Conservation (phyloP, 2,329 filamentous ascomycete species). For the Kalaharituber pfeilii region DNA sequence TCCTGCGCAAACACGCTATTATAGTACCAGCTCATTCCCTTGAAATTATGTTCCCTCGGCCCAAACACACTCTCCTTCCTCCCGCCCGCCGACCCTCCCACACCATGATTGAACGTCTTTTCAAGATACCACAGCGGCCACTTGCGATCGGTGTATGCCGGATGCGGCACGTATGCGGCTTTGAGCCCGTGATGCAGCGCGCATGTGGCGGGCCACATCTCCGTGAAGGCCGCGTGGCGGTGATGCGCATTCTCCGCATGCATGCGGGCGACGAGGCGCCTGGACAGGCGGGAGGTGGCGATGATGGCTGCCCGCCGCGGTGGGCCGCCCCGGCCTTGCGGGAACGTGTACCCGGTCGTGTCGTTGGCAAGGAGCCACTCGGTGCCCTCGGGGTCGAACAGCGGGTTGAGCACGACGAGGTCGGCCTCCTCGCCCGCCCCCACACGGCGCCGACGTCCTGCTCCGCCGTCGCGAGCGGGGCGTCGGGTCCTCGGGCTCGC, state of each 20-base stretch:
- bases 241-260: constrained; percentile 71
- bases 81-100: constrained; percentile 58
- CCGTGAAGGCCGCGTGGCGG: constrained; percentile 80
- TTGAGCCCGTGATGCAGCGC: constrained; percentile 86
- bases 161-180: constrained; percentile 78
- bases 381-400: constrained; percentile 78
- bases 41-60: constrained; percentile 75
- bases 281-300: constrained; percentile 68
- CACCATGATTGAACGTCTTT: constrained; percentile 60
- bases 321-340: too few relatives aligned
- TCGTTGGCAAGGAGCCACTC: constrained; percentile 69
- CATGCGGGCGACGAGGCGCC: constrained; percentile 66
- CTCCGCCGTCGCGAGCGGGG: constrained; percentile 53
- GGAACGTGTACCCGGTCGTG: constrained; percentile 51
- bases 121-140: constrained; percentile 72
- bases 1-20: constrained; percentile 66
- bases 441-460: constrained; percentile 64
- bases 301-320: constrained; percentile 75
- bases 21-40: constrained; percentile 82
- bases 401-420: constrained; percentile 75
- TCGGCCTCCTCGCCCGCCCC: constrained; percentile 82
- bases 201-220: constrained; percentile 86
- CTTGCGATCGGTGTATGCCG: constrained; percentile 67
- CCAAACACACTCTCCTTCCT: constrained; percentile 56
- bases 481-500: constrained; percentile 54